phyloP scores from a whole-genome alignment of 2,329 filamentous ascomycete species.

The Botrytis elliptica region DNA sequence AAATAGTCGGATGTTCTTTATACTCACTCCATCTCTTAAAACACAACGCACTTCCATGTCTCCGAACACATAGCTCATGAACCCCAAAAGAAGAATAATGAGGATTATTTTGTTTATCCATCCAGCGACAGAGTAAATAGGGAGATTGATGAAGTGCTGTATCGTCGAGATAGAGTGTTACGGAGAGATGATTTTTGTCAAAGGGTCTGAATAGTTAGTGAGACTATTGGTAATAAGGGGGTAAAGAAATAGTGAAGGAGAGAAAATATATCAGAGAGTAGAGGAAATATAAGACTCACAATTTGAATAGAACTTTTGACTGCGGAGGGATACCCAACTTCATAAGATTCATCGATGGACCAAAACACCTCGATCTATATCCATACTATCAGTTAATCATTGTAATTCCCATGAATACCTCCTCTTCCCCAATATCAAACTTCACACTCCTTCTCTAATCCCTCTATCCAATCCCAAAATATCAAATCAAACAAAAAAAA shows the following conservation, averaged over 20 bases:
- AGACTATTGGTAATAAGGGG: no score
- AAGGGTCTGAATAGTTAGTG: conserved; percentile 46
- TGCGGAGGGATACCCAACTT: conserved; percentile 47
- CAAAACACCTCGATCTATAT: conserved; percentile 48
- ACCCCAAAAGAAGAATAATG: conserved; percentile 51
- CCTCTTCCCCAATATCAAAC: conserved; percentile 16
- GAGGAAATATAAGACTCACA: conserved; percentile 42
- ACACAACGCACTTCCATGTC: conserved; percentile 49
- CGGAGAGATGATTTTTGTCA: conserved; percentile 53
- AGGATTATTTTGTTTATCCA: conserved; percentile 33
- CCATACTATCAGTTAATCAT: conserved; percentile 27
- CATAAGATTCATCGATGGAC: conserved; percentile 47
- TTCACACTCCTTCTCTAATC: background rate
- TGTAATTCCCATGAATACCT: background rate
- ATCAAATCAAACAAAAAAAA: background rate
- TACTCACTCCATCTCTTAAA: conserved; percentile 53
- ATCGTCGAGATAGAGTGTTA: conserved; percentile 52
- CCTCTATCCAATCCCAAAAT: no score
- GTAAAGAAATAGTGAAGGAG: no score
- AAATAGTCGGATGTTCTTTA: conserved; percentile 48
- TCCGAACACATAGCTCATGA: conserved; percentile 54
- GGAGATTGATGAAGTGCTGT: conserved; percentile 38
- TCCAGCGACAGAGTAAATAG: conserved; percentile 38
- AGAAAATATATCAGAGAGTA: background rate
- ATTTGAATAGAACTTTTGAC: conserved; percentile 54